A percentile compares a stretch with the other conserved stretches of the same genome.
These are phyloP conservation scores for Metschnikowia sp. DNA, from an alignment of 805 yeast species.

Conservation along the genomic window DNA sequence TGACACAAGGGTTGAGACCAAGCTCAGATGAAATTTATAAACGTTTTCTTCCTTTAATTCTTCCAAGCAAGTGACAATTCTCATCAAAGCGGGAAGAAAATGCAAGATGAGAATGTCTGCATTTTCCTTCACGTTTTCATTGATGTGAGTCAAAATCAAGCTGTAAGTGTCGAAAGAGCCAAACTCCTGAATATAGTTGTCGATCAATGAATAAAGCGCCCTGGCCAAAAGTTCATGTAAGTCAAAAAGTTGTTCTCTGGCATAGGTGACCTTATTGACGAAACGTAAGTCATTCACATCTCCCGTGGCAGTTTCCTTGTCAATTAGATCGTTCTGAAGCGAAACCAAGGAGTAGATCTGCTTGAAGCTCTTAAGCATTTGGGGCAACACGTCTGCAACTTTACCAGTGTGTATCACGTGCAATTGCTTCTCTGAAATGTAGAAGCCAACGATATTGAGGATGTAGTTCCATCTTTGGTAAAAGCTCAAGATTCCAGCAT, in stretches of 20 bases:
- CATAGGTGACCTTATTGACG: constrained; percentile 44
- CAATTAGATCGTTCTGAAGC: constrained; percentile 48
- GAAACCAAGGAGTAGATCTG: constrained; percentile 55
- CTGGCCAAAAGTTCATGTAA: constrained; percentile 75
- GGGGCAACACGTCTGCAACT: constrained; percentile 29
- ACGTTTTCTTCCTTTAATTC: constrained; percentile 37
- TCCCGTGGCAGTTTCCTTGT: constrained; percentile 47
- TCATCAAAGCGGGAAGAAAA: constrained; percentile 57
- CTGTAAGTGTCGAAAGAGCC: constrained; percentile 32
- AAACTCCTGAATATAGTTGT: constrained; percentile 31
- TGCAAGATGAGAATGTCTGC: constrained; percentile 66
- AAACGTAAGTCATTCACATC: constrained; percentile 45
- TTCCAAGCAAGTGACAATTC: constrained; percentile 39
- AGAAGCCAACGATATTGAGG: constrained; percentile 54
- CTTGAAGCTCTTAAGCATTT: constrained; percentile 52
- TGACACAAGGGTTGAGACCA: constrained; percentile 32
- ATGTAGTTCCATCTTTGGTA: constrained; percentile 69
- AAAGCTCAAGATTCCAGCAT: constrained; percentile 65
- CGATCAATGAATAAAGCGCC: constrained; percentile 51
- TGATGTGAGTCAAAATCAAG: constrained; percentile 43
- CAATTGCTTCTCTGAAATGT: constrained; percentile 22
- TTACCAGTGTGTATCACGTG: constrained; percentile 20
- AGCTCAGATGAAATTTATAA: constrained; percentile 34
- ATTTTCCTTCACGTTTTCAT: constrained; percentile 40
- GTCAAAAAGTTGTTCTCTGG: constrained; percentile 58